Evolutionary conservation across 106 monocot species (phyloP), one percentile per base, ranked within the genome.

Genomic region (Phalaenopsis equestris): DNA sequence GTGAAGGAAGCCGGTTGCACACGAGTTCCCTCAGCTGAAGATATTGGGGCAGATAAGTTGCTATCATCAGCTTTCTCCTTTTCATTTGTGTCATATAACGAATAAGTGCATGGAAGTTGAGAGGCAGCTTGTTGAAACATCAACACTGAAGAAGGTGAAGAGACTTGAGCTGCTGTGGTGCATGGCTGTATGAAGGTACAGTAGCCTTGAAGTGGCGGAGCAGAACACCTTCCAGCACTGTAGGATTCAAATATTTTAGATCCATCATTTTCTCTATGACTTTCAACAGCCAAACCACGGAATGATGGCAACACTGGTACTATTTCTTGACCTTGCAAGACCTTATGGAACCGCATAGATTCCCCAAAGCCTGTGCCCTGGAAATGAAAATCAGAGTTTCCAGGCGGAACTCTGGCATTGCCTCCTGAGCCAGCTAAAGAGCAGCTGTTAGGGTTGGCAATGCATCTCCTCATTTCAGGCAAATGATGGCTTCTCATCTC

Each of bases 281-380:
- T 55, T 83, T 79, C 74, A 42, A 30, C 12, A 6, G 64, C 38
- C 36, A 72, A 47, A 75, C 89, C 89, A 18, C 42, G 79, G 23
- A 81, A 80, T 41, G 84, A 81, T 74, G 86, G 79, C 65, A 72
- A 81, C 41, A 72, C 72, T n/a, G 85, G 86, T 75, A 80, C 80
- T 43, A 93, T 86, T 99, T 99, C 94, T 99, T 99, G 98, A 99
- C 98, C 98, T 99, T 99, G 98, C 94, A 99, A 99, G 98, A 99
- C 98, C 98, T 92, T 87, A 84, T 89, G 83, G 94, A 99, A 91
- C 80, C 91, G 72, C 36, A 87, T 5, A 79, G 94, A 92, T 92
- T 92, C 92, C 52, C 85, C 83, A 88, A 93, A 91, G 88, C 86
- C 94, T 77, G 79, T 88, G 89, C 91, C 76, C 43, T 88, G 83